phyloP scores from a whole-genome alignment of 305 asterid genomes.

The Fraxinus dipetala region DNA sequence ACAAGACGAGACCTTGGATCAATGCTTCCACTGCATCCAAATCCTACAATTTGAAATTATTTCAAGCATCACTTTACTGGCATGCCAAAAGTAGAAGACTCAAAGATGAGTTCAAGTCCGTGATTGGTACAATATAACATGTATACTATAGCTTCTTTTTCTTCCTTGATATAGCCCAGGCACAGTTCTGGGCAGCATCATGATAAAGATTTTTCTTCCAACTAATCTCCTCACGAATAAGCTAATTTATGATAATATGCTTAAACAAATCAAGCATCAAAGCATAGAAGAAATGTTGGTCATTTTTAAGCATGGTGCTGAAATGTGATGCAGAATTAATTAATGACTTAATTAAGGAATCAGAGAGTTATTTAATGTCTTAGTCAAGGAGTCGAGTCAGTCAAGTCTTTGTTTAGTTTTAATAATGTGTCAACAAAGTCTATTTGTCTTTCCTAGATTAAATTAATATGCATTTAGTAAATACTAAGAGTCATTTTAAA shows the following conservation, averaged over 20 bases:
- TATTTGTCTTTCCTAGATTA: background rate
- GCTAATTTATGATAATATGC: background rate
- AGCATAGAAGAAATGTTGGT: background rate
- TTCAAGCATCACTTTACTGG: background rate
- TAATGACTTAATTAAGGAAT: background rate
- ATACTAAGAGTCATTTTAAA: background rate
- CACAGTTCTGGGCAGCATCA: background rate
- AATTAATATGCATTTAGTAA: background rate
- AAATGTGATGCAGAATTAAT: background rate
- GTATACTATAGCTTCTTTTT: background rate
- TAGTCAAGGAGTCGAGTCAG: background rate
- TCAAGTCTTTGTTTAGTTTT: background rate
- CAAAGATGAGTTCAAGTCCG: background rate
- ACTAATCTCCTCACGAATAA: background rate
- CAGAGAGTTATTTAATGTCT: background rate
- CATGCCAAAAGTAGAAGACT: background rate
- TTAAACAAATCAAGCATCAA: background rate
- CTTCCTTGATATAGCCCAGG: background rate
- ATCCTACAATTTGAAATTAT: conserved; percentile 48
- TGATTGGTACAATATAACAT: background rate
- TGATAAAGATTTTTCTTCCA: background rate
- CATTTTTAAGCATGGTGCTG: background rate
- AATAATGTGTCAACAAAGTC: background rate
- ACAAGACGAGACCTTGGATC: conserved; percentile 93
- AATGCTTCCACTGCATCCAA: conserved; percentile 97